Evolutionary conservation across 805 yeast genomes (phyloP).

Genomic region (Saccharomycopsis javanensis): DNA sequence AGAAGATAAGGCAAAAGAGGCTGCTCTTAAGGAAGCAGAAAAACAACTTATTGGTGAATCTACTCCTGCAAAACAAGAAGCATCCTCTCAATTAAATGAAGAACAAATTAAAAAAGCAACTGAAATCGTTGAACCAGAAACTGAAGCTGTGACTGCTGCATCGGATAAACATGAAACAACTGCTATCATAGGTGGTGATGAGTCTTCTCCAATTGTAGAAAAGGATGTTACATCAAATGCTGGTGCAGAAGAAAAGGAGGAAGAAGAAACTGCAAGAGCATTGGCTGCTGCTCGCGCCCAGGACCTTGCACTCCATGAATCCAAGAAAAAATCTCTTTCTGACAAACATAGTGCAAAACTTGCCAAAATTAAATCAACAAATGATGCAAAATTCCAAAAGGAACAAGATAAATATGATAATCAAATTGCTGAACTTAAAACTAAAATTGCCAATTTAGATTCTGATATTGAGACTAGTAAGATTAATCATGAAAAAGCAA

Average conservation of each 20-base stretch:
- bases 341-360: conserved; percentile 13
- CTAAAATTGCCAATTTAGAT: conserved; percentile 9
- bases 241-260: no score
- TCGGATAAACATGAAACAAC: neutral
- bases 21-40: neutral
- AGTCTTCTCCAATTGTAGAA: neutral
- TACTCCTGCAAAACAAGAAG: neutral
- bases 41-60: conserved; percentile 2
- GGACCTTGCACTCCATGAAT: neutral
- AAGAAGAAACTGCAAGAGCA: neutral
- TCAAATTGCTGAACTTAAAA: conserved; percentile 13
- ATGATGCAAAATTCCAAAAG: conserved; percentile 14
- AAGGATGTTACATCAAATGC: no score
- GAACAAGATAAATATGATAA: conserved; percentile 13
- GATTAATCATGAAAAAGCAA: conserved; percentile 8
- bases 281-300: conserved; percentile 3
- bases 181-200: neutral
- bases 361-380: conserved; percentile 11
- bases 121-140: neutral
- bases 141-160: neutral
- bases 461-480: conserved; percentile 4
- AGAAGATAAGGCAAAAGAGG: neutral
- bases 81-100: neutral
- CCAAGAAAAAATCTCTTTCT: conserved; percentile 7
- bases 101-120: neutral